Conservation (phyloP, 768 basidiomycete species). For the Clitopilus hobsonii region DNA sequence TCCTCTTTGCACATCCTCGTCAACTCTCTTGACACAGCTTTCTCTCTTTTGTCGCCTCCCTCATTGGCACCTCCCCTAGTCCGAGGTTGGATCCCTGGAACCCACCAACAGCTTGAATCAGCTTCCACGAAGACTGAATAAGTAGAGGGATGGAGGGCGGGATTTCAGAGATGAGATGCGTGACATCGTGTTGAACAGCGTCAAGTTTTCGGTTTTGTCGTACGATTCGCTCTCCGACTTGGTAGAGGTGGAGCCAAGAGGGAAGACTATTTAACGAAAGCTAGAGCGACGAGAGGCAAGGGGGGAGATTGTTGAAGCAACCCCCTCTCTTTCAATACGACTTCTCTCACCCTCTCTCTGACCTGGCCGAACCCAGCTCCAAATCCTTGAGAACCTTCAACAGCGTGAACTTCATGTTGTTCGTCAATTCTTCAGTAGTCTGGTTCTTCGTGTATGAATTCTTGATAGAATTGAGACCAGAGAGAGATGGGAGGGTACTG, state of each 20-base stretch:
- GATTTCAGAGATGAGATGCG: background rate
- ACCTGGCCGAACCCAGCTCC: no score
- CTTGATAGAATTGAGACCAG: no score
- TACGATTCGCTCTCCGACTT: constrained; percentile 43
- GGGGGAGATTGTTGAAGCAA: no score
- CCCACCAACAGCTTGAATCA: background rate
- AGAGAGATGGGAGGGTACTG: no score
- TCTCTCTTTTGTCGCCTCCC: background rate
- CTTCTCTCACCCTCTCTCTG: no score
- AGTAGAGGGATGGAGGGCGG: background rate
- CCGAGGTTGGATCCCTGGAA: background rate
- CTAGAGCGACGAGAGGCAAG: no score
- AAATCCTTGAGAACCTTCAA: no score
- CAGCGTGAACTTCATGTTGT: no score
- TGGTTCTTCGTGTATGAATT: no score
- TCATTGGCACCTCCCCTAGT: background rate
- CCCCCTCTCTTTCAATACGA: no score
- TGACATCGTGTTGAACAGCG: background rate
- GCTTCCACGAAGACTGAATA: background rate
- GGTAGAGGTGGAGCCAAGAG: background rate
- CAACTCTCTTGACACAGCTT: background rate
- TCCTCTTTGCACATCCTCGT: background rate
- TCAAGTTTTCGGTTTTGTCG: constrained; percentile 68
- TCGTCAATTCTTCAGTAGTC: no score
- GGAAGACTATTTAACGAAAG: no score